These are phyloP conservation scores for Aspergillus tanneri DNA, from an alignment of 2,329 filamentous ascomycete genomes.

Conservation along the genomic window DNA sequence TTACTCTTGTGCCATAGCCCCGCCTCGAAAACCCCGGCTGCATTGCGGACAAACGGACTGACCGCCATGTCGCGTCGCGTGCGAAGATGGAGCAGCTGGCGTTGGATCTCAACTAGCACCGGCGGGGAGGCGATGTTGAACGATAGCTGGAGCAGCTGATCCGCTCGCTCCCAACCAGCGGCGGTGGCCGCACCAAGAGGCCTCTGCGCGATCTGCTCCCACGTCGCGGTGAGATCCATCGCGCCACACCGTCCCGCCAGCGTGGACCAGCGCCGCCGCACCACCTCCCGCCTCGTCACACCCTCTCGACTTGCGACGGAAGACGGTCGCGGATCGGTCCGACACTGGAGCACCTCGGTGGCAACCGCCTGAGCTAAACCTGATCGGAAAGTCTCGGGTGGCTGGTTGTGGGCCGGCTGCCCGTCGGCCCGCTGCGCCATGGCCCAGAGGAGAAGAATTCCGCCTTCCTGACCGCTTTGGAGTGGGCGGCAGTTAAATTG, in stretches of 20 bases:
- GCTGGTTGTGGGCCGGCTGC: background rate
- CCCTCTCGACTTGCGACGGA: background rate
- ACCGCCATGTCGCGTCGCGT: background rate
- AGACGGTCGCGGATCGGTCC: background rate
- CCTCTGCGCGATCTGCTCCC: constrained; percentile 3
- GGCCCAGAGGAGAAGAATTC: background rate
- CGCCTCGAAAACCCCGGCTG: constrained; percentile 7
- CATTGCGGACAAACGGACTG: background rate
- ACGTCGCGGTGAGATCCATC: constrained; percentile 2
- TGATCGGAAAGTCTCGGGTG: background rate
- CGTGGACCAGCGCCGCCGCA: background rate
- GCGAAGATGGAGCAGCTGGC: constrained; percentile 8
- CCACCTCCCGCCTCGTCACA: background rate
- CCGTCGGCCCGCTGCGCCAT: constrained; percentile 1
- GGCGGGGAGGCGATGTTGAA: constrained; percentile 11
- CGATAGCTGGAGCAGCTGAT: constrained; percentile 8
- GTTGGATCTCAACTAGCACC: constrained; percentile 3
- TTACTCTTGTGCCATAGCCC: constrained; percentile 6
- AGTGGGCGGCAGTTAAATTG: background rate
- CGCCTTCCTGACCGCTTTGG: background rate
- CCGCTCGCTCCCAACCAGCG: constrained; percentile 8
- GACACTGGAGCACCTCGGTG: background rate
- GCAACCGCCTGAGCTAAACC: background rate
- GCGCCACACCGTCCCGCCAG: background rate
- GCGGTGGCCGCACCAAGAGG: background rate